Conservation (phyloP, 169 alveolate species). For the Plasmodium gaboni region DNA sequence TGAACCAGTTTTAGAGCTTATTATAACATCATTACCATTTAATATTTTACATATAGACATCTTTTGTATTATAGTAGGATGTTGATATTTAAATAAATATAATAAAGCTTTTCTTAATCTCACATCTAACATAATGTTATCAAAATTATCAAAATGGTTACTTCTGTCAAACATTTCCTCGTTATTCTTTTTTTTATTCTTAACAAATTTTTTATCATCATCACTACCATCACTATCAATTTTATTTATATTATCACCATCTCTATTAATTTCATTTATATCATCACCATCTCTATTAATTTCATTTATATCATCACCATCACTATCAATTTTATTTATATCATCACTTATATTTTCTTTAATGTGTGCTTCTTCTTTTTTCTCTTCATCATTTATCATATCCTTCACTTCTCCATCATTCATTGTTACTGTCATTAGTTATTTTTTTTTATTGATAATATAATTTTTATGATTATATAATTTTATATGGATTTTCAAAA, state of each 20-base stretch:
- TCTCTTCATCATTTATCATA: background rate
- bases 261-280: background rate
- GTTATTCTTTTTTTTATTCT: background rate
- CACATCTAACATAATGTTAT: constrained; percentile 51
- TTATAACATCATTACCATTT: constrained; percentile 82
- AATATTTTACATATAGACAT: constrained; percentile 78
- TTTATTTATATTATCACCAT: background rate
- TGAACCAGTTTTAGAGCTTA: constrained; percentile 85
- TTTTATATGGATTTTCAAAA: too few relatives aligned
- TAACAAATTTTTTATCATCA: background rate
- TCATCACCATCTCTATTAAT: too few relatives aligned
- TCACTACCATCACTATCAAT: too few relatives aligned
- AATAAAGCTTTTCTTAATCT: constrained; percentile 63
- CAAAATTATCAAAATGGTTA: constrained; percentile 33
- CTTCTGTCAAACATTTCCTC: constrained; percentile 39
- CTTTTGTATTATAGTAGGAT: constrained; percentile 63
- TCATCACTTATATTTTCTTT: constrained; percentile 7
- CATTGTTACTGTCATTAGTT: too few relatives aligned
- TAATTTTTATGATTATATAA: too few relatives aligned
- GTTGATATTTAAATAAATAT: constrained; percentile 20
- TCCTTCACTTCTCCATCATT: background rate
- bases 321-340: background rate
- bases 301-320: background rate
- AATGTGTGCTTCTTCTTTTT: background rate
- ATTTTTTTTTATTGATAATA: too few relatives aligned